Evolutionary conservation across 306 rosid genomes (phyloP).

Genomic region (Ormosia semicastrata): DNA sequence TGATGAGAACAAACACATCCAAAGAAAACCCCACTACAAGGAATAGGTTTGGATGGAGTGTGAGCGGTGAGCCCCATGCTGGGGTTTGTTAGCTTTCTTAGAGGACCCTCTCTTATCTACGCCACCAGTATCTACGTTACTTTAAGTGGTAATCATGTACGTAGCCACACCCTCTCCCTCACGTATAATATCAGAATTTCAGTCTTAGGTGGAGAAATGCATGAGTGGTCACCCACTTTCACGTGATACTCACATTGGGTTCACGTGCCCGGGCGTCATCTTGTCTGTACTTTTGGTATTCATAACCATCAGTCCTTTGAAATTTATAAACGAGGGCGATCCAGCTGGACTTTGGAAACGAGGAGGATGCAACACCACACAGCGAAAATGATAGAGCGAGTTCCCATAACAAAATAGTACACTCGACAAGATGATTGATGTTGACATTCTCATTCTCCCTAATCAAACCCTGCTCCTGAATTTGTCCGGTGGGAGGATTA

Average conservation of each 20-base stretch:
- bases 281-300: conserved; percentile 32
- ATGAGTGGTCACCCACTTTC: conserved; percentile 5
- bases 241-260: conserved; percentile 28
- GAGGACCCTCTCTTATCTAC: not conserved
- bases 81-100: not conserved
- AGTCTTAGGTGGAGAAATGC: not conserved
- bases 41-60: not conserved
- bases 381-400: not conserved
- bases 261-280: conserved; percentile 36
- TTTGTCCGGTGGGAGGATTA: not conserved
- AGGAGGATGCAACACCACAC: not conserved
- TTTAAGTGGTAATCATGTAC: not conserved
- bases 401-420: not conserved
- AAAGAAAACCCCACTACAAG: not conserved
- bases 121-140: not conserved
- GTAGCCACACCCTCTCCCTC: not conserved
- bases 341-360: conserved; percentile 1
- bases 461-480: not conserved
- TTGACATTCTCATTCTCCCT: not conserved
- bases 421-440: not conserved
- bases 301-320: not conserved
- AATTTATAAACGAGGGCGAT: not conserved
- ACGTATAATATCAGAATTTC: not conserved
- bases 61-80: conserved; percentile 6
- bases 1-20: not conserved